Evolutionary conservation across 2,329 filamentous ascomycete genomes (phyloP).

Genomic region (Trichoderma sp.): DNA sequence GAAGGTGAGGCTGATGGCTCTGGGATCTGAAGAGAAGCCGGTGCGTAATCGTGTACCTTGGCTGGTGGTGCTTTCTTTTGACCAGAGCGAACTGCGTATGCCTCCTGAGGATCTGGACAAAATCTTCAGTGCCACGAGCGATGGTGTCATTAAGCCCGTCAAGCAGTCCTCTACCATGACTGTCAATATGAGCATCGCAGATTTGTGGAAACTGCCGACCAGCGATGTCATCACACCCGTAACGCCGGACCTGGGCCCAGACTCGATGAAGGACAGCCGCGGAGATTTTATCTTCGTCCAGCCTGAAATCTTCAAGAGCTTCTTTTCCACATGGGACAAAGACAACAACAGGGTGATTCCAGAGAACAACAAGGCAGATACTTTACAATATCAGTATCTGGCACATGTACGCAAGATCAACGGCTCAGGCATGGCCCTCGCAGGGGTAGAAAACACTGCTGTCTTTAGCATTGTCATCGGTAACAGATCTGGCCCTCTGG

Average conservation of each 20-base stretch:
- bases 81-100: not conserved
- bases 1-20: not conserved
- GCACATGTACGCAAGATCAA: not conserved
- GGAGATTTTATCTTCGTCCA: not conserved
- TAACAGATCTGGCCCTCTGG: not conserved
- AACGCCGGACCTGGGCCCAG: not conserved
- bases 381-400: not conserved
- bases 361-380: not conserved
- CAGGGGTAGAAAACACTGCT: not conserved
- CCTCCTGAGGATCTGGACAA: not conserved
- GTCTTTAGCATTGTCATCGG: not conserved
- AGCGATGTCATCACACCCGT: not conserved
- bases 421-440: not conserved
- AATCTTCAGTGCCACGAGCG: not conserved
- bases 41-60: not conserved
- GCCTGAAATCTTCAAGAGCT: not conserved
- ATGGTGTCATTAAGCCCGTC: not conserved
- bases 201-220: not conserved
- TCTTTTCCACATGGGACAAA: not conserved
- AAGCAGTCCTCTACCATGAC: not conserved
- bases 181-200: not conserved
- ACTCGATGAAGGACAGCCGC: not conserved
- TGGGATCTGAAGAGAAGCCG: not conserved
- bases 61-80: not conserved
- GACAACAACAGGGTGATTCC: not conserved